A percentile compares a stretch with the other conserved stretches of the same genome.
These are phyloP conservation scores for Histomonas meleagridis DNA, from an alignment of 208 protist genomes.

Conservation along the genomic window DNA sequence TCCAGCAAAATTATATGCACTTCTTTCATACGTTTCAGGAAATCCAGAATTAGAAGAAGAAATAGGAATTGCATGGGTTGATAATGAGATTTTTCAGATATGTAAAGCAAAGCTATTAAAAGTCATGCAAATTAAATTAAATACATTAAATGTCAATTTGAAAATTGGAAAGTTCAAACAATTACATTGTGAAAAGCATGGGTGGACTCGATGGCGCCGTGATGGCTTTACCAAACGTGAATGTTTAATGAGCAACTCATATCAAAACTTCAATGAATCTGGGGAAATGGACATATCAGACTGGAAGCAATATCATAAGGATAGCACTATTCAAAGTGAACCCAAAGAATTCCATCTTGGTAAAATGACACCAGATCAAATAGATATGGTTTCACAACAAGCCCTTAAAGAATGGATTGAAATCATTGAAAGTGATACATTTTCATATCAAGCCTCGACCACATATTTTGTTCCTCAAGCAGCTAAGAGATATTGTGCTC, in stretches of 20 bases:
- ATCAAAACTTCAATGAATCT: neutral
- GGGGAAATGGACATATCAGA: neutral
- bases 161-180: neutral
- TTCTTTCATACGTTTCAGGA: neutral
- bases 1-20: neutral
- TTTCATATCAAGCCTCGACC: too few species aligned
- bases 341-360: neutral
- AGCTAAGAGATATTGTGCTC: neutral
- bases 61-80: constrained; percentile 5
- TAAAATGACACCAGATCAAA: neutral
- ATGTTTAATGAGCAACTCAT: neutral
- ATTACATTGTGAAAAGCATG: neutral
- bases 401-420: neutral
- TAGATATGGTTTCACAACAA: neutral
- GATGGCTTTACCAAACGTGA: neutral
- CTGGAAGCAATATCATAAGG: neutral
- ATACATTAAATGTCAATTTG: constrained; percentile 28
- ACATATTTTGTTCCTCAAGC: neutral
- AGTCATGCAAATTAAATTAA: constrained; percentile 22
- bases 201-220: neutral
- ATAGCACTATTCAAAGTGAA: too few species aligned
- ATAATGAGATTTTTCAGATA: neutral
- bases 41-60: constrained; percentile 25
- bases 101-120: neutral
- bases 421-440: neutral